Base-by-base conservation (phyloP, 208 protist species). In the Acanthamoeba quina region DNA sequence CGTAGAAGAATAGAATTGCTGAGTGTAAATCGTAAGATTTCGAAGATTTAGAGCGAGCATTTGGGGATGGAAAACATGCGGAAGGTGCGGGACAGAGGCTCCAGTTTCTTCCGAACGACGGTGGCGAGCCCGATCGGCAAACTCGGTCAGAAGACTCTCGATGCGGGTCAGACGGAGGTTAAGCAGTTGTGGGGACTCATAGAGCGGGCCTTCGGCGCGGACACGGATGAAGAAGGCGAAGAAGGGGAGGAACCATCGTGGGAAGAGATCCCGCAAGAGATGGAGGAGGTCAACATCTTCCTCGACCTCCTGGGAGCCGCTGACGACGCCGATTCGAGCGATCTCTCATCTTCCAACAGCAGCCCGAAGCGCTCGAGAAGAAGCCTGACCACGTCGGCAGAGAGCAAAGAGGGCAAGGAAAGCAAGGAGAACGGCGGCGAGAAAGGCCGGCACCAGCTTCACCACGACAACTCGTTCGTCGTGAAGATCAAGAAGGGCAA, bases 251-350 rank as follows among this genome's bases (percentile, higher is more conserved):
- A 89, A 5, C 80, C 60, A 64, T 10, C 58, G 49, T 89, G 80
- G 80, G 80, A 89, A n/a, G 80, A 89, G 31, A 21, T 41, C 13
- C 70, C 70, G 5, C 34, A 68, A 17, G 80, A 64, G 80, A 37
- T 13, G 5, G 9, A 60, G 58, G 80, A 89, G 26, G 80, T 89
- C 58, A 89, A 66, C 80, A 89, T 89, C 49, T 89, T 89, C 34
- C 58, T 89, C 29, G 80, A 89, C 49, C 49, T 13, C 3, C 49
- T 64, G 29, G n/a, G n/a, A n/a, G n/a, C n/a, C n/a, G n/a, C n/a
- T n/a, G n/a, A n/a, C n/a, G n/a, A n/a, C n/a, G n/a, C n/a, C n/a
- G n/a, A n/a, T n/a, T n/a, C n/a, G n/a, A n/a, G n/a, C n/a, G n/a
- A n/a, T n/a, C n/a, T n/a, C n/a, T n/a, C n/a, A n/a, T n/a, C n/a